Evolutionary conservation across 371 early-diverging fungal species (phyloP), one percentile per base, ranked within the genome.

Genomic region (Mortierella sp.): DNA sequence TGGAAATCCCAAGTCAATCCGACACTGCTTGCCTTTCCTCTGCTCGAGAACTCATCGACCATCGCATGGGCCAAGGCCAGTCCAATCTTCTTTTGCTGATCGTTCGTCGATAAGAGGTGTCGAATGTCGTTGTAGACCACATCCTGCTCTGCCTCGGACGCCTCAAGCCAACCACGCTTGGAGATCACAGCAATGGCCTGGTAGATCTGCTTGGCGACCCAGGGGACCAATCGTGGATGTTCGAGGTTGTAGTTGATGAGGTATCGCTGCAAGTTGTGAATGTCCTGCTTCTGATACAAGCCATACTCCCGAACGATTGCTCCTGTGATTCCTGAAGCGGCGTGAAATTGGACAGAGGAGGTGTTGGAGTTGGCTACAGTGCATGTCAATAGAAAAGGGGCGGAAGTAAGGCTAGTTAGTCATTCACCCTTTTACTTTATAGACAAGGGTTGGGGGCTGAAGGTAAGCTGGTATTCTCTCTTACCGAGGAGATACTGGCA

Each of bases 1-100:
- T 95, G 94, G 74, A 93, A 93, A 74, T 94, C 93, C 91, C 92
- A 93, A 21, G 92, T 91, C 38, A 95, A 80, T 11, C 96, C 96
- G 35, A 93, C 88, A 6, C 88, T 91, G 21, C 91, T 90, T 0
- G 94, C 89, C 78, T 92, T 92, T 10, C 90, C 90, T 43, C 85
- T 75, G 60, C 90, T 92, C 10, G 94, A 92, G 72, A 95, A 95
- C 78, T 95, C 94, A 81, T 94, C 94, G 2, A 94, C 82, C 18
- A 94, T 83, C 7, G 91, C 93, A 75, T 88, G 90, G 4, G 92
- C 90, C 48, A 94, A 74, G 4, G 91, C 88, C 5, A 94, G 81
- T 4, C 91, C 94, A 35, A 93, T 75, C 10, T 87, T 80, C 75
- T 89, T 91, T 81, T 90, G 88, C 71, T 87, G 83, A 24, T 89